Percentiles rank a stretch among this genome's conserved stretches.
Evolutionary conservation across 495 filamentous ascomycete genomes (phyloP).

Genomic region (Penicillium herquei): DNA sequence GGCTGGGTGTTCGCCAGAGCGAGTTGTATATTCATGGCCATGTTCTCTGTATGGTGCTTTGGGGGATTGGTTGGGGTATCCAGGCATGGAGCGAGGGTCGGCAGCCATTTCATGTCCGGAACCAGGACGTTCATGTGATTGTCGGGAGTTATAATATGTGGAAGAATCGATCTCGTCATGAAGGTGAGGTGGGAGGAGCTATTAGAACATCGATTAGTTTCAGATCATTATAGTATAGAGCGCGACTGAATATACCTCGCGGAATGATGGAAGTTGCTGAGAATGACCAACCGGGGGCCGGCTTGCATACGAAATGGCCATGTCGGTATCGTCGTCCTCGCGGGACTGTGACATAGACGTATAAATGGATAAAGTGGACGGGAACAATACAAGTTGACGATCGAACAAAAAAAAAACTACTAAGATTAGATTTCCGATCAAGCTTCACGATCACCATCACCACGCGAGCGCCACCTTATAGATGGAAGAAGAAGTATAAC

Average conservation of each 20-base stretch:
- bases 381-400: neutral
- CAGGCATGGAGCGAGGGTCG: constrained; percentile 30
- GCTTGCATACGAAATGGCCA: constrained; percentile 46
- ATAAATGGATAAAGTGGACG: constrained; percentile 1
- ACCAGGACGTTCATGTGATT: constrained; percentile 34
- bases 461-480: no score
- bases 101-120: constrained; percentile 36
- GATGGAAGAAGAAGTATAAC: neutral
- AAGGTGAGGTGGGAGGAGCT: constrained; percentile 47
- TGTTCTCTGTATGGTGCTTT: constrained; percentile 24
- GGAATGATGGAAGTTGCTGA: constrained; percentile 45
- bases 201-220: neutral
- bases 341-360: constrained; percentile 43
- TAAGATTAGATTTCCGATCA: no score
- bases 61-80: constrained; percentile 17
- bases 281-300: constrained; percentile 35
- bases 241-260: constrained; percentile 32
- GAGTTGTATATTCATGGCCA: constrained; percentile 32
- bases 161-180: constrained; percentile 50
- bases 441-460: no score
- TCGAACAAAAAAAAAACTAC: no score
- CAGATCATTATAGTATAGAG: no score
- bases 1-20: constrained; percentile 14
- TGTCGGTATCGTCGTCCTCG: constrained; percentile 40
- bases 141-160: constrained; percentile 35